These are phyloP conservation scores for Drechmeria coniospora DNA, from an alignment of 2,329 filamentous ascomycete genomes.

Conservation along the genomic window DNA sequence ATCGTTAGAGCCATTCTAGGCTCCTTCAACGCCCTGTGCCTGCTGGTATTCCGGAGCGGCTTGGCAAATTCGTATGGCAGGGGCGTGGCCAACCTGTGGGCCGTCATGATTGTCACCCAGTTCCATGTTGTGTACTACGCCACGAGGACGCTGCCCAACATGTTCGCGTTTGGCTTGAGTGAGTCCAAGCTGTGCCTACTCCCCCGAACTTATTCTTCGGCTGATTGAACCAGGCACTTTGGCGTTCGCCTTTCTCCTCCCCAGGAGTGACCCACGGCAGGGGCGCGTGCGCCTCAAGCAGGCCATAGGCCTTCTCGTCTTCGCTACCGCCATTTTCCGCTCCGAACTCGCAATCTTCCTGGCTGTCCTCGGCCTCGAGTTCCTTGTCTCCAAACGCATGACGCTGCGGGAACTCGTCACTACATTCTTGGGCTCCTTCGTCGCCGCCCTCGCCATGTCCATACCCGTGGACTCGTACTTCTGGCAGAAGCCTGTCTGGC, in stretches of 20 bases:
- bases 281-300: conserved; percentile 36
- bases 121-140: conserved; percentile 93
- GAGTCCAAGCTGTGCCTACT: too few species aligned
- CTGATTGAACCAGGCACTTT: conserved; percentile 39
- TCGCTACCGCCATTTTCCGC: conserved; percentile 73
- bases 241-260: conserved; percentile 36
- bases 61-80: conserved; percentile 54
- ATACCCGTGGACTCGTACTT: conserved; percentile 80
- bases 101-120: conserved; percentile 62
- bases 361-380: conserved; percentile 46
- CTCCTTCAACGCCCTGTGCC: conserved; percentile 52
- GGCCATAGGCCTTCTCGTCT: conserved; percentile 59
- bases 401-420: conserved; percentile 43
- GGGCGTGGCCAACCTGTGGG: conserved; percentile 61
- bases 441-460: conserved; percentile 53
- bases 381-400: conserved; percentile 41
- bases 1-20: conserved; percentile 66
- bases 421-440: conserved; percentile 48
- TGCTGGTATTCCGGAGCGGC: conserved; percentile 49
- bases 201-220: background rate
- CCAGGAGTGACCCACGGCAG: conserved; percentile 14
- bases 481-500: conserved; percentile 81
- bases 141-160: conserved; percentile 82
- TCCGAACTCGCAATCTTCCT: conserved; percentile 79
- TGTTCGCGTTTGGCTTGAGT: conserved; percentile 87